Conservation (phyloP, 1,284 basidiomycete species). For the Sporisorium reilianum region DNA sequence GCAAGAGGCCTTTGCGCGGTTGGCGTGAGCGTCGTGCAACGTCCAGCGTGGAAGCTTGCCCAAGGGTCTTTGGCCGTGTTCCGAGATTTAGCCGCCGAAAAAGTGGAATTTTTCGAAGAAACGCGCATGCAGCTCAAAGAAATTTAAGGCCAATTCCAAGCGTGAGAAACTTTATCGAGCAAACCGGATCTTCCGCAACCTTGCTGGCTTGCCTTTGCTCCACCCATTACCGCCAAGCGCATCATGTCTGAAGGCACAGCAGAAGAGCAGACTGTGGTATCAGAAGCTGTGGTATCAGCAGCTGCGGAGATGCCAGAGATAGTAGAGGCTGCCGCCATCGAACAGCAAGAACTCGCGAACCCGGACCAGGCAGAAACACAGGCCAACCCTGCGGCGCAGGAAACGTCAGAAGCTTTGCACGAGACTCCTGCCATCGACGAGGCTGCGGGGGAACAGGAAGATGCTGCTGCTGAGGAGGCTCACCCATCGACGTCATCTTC, state of each 20-base stretch:
- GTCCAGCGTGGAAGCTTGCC: conserved; percentile 21
- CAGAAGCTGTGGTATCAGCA: neutral
- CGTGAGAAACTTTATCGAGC: conserved; percentile 19
- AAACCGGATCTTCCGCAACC: neutral
- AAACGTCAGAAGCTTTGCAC: neutral
- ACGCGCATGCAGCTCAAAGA: conserved; percentile 3
- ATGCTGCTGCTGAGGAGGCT: neutral
- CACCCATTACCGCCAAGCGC: neutral
- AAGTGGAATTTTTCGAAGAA: conserved; percentile 28
- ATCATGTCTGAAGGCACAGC: neutral
- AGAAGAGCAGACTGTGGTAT: neutral
- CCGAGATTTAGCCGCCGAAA: conserved; percentile 11
- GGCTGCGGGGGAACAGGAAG: too few species aligned
- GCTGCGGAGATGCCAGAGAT: neutral
- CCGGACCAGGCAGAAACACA: neutral
- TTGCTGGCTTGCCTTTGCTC: neutral
- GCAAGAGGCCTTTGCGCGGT: neutral
- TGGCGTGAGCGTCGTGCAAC: neutral
- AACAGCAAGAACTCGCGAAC: neutral
- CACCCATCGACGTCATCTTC: neutral
- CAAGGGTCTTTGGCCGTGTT: conserved; percentile 15
- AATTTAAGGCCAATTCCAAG: neutral
- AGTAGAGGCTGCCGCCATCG: neutral
- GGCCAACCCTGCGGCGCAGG: neutral
- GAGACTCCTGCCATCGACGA: neutral